Evolutionary conservation across 148 eudicot genomes (phyloP).

Genomic region (Fagopyrum homotropicum): DNA sequence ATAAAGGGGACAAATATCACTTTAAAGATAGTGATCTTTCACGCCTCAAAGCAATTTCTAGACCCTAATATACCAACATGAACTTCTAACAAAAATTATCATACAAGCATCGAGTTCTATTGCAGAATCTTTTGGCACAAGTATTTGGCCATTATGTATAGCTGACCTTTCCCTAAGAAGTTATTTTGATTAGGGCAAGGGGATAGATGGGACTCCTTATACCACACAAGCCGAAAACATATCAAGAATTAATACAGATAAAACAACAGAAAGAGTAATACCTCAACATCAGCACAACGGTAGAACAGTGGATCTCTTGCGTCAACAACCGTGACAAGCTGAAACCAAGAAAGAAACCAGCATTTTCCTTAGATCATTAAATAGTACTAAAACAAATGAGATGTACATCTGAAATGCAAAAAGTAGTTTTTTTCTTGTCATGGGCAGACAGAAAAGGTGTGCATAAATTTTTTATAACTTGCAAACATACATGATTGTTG

Average conservation of each 20-base stretch:
- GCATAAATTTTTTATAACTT: not conserved
- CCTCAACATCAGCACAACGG: constrained; percentile 98
- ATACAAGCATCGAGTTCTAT: not conserved
- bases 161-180: not conserved
- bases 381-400: not conserved
- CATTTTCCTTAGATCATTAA: not conserved
- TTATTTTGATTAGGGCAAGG: not conserved
- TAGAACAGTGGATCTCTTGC: constrained; percentile 96
- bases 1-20: too few species aligned
- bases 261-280: constrained; percentile 25
- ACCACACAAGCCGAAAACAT: not conserved
- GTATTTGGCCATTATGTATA: not conserved
- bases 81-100: not conserved
- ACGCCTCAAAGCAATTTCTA: too few species aligned
- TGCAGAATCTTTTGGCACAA: not conserved
- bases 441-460: not conserved
- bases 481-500: not conserved
- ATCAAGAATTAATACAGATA: not conserved
- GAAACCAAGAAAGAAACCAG: constrained; percentile 22
- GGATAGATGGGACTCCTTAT: not conserved
- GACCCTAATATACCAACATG: not conserved
- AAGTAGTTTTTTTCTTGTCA: too few species aligned
- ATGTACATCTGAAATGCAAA: not conserved
- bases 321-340: constrained; percentile 99
- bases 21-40: too few species aligned